Evolutionary conservation across 129 eudicot genomes (phyloP).

Genomic region (Apium graveolens): DNA sequence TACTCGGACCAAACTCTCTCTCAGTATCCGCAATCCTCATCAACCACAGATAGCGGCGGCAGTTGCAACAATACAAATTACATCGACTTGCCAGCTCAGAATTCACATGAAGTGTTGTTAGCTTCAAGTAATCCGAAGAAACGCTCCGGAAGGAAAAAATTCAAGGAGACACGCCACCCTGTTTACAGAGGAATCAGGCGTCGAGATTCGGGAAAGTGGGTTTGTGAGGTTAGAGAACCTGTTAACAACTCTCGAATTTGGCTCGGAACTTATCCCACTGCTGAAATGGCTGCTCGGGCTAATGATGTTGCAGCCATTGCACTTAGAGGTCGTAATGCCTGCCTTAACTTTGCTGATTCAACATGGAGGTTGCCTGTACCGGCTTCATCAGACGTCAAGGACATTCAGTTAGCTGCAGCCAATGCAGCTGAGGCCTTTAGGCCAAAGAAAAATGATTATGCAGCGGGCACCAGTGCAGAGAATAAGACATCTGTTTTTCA

Average conservation of each 20-base stretch:
- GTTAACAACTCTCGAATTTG: not conserved
- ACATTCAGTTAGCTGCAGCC: conserved; percentile 3
- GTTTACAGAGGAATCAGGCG: not conserved
- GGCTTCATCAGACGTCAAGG: not conserved
- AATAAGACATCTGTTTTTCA: not conserved
- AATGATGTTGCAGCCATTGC: conserved; percentile 4
- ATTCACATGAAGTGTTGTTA: not conserved
- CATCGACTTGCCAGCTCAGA: not conserved
- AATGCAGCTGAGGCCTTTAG: conserved; percentile 4
- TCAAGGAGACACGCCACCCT: not conserved
- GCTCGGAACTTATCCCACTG: conserved; percentile 8
- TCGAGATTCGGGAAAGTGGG: conserved; percentile 6
- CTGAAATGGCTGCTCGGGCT: conserved; percentile 13
- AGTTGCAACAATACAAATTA: not conserved
- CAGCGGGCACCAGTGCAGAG: not conserved
- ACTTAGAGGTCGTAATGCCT: not conserved
- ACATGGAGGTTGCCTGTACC: not conserved
- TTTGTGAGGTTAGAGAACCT: conserved; percentile 3
- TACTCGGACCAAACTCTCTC: not conserved
- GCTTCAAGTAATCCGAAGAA: conserved; percentile 9
- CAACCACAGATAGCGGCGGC: not conserved
- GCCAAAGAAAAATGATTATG: not conserved
- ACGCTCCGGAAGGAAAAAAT: conserved; percentile 3
- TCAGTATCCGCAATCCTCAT: not conserved
- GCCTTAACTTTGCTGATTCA: conserved; percentile 3